Evolutionary conservation across 768 basidiomycete genomes (phyloP), one percentile per base, ranked within the genome.

Genomic region (Pleurotus pulmonarius): DNA sequence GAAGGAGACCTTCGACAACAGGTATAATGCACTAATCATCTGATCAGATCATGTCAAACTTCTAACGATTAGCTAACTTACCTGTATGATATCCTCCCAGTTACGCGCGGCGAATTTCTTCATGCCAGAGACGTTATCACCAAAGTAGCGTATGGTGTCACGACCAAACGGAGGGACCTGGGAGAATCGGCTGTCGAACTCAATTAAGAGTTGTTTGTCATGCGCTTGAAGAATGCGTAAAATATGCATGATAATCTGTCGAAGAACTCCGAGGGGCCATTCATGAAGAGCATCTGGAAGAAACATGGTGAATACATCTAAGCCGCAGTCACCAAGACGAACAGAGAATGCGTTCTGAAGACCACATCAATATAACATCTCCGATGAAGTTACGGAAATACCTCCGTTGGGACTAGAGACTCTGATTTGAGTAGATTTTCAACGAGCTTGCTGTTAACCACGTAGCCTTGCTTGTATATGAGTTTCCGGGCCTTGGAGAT

Each of bases 81-180:
- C 71, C 61, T 72, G 70, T 0, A 72, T 55, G 1, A 70, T 46
- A 12, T 73, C 68, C 34, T 71, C 66, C 20, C 65, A 72, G 40
- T 72, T 64, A 3, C 61, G 51, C 3, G 64, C 71, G 6, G 63
- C 59, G 1, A 61, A 49, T 6, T 69, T 60, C 41, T 60, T 58
- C 51, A 67, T 57, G 7, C 65, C 60, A 0, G 64, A 58, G 0
- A 66, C 57, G 41, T 67, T 67, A 0, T 44, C 26, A 18, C 55
- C 45, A 46, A 72, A 71, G 11, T 48, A 18, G 0, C 63, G 58
- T 1, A 73, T 72, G 0, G 62, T 49, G 5, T 53, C 60, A 11
- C 59, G 39, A 2, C 60, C 60, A 57, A 61, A 61, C 18, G 60
- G 43, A 12, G 60, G 58, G 22, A 59, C 45, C 16, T 49, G 44